These are phyloP conservation scores for Blastomyces parvus DNA, from an alignment of 2,329 filamentous ascomycete genomes.

Conservation along the genomic window DNA sequence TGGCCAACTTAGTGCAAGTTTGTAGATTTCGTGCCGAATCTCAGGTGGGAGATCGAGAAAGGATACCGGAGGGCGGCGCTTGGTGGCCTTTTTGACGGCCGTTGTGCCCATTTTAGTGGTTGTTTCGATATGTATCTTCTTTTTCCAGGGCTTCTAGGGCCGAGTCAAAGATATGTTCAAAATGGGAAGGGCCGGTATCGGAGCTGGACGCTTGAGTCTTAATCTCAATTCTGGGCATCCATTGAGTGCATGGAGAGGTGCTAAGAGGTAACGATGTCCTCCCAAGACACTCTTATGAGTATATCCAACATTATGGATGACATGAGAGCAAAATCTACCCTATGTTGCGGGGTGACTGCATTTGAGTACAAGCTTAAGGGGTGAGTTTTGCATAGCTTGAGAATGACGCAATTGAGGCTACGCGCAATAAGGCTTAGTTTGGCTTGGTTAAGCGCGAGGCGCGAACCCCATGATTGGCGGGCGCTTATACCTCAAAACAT, in stretches of 20 bases:
- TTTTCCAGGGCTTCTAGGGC: too few species aligned
- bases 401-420: not conserved
- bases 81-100: not conserved
- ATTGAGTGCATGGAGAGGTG: not conserved
- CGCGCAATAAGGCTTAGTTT: not conserved
- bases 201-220: not conserved
- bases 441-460: not conserved
- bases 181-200: not conserved
- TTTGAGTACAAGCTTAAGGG: not conserved
- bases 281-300: not conserved
- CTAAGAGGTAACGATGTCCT: not conserved
- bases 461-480: not conserved
- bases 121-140: too few species aligned
- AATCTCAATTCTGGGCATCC: not conserved
- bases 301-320: not conserved
- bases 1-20: not conserved
- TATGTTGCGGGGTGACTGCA: not conserved
- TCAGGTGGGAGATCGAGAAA: slow-evolving; percentile 7
- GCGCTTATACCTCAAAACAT: too few species aligned
- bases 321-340: not conserved
- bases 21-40: slow-evolving; percentile 6
- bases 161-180: too few species aligned
- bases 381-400: not conserved
- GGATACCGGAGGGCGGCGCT: not conserved
- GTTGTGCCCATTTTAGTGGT: not conserved